These are phyloP conservation scores for Discostella pseudostelligera DNA, from an alignment of 108 stramenopile genomes.

Conservation along the genomic window DNA sequence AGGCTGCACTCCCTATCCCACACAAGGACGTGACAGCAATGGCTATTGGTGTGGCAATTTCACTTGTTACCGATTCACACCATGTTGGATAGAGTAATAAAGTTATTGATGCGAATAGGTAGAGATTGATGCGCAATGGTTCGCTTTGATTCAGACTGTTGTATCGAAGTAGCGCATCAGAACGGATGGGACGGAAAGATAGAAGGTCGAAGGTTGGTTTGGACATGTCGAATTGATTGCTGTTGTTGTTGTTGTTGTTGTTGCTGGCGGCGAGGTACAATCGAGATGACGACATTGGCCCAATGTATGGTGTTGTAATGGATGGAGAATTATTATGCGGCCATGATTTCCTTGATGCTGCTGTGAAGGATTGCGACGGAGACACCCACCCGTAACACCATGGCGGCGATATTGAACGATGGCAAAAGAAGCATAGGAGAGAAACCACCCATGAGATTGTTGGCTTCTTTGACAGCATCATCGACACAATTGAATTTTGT, in stretches of 20 bases:
- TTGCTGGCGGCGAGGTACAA: background rate
- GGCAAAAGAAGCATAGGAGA: background rate
- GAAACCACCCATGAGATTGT: too few species aligned
- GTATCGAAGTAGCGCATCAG: slow-evolving; percentile 75
- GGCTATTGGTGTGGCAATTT: slow-evolving; percentile 29
- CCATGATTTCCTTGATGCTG: background rate
- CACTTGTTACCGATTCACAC: slow-evolving; percentile 53
- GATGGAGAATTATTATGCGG: background rate
- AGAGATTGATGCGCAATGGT: slow-evolving; percentile 76
- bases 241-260: slow-evolving; percentile 1
- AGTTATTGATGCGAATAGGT: slow-evolving; percentile 42
- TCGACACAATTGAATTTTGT: too few species aligned
- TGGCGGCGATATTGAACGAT: background rate
- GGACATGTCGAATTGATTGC: slow-evolving; percentile 71
- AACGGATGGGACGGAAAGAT: slow-evolving; percentile 65
- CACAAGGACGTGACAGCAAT: slow-evolving; percentile 19
- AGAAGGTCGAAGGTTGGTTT: slow-evolving; percentile 76
- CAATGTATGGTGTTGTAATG: background rate
- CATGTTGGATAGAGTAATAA: slow-evolving; percentile 55
- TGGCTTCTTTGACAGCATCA: too few species aligned
- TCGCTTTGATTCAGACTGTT: slow-evolving; percentile 77
- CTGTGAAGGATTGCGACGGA: background rate
- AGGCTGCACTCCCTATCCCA: slow-evolving; percentile 37
- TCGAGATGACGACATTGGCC: background rate
- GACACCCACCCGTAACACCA: background rate